phyloP scores from a whole-genome alignment of 805 yeast species.

The Gaillardinia entomophila region DNA sequence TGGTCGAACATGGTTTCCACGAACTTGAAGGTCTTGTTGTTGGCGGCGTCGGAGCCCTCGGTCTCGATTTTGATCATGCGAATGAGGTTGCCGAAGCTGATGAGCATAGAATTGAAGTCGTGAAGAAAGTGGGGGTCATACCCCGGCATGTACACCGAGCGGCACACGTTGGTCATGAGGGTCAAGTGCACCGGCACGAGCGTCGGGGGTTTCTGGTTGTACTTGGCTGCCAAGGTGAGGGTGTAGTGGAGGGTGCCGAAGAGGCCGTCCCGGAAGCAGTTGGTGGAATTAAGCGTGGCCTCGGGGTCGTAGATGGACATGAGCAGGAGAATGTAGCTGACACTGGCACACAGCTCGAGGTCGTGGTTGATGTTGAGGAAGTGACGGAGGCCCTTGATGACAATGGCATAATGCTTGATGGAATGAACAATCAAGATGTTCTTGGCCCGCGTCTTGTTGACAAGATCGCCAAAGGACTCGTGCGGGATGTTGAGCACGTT shows the following conservation, averaged over 20 bases:
- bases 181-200: conserved; percentile 26
- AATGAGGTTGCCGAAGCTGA: conserved; percentile 15
- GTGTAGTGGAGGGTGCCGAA: conserved; percentile 29
- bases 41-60: conserved; percentile 3
- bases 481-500: conserved; percentile 16
- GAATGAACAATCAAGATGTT: conserved; percentile 25
- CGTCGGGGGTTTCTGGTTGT: conserved; percentile 5
- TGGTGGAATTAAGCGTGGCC: conserved; percentile 29
- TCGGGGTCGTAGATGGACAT: conserved; percentile 41
- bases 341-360: conserved; percentile 27
- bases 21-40: conserved; percentile 7
- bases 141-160: conserved; percentile 30
- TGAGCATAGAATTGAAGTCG: conserved; percentile 21
- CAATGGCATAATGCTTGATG: conserved; percentile 30
- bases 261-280: conserved; percentile 36
- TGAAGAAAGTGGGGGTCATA: conserved; percentile 25
- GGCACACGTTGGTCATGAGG: conserved; percentile 28
- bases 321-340: conserved; percentile 30
- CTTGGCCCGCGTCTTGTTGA: conserved; percentile 11
- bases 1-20: conserved; percentile 16
- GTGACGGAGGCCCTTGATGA: conserved; percentile 26
- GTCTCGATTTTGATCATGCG: conserved; percentile 2
- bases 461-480: conserved; percentile 4
- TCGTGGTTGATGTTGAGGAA: conserved; percentile 21
- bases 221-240: conserved; percentile 8